A percentile compares a stretch with the other conserved stretches of the same genome.
Conservation (phyloP, 306 rosid genomes). For the Elaeagnus macrophylla region DNA sequence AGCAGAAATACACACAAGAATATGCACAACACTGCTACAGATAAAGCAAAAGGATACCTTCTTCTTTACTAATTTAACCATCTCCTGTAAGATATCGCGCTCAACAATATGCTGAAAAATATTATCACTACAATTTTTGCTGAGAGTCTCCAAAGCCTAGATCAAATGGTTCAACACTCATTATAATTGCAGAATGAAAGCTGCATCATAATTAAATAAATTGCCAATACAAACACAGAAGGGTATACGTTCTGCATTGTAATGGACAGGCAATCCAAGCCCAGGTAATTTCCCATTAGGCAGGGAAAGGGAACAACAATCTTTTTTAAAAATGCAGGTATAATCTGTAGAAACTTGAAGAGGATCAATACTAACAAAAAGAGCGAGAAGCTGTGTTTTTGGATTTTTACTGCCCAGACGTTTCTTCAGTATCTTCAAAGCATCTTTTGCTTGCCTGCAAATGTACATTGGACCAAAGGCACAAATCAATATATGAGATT, state of each 20-base stretch:
- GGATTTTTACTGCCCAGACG: conserved; percentile 70
- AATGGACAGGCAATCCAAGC: not conserved
- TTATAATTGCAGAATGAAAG: conserved; percentile 15
- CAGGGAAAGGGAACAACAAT: conserved; percentile 7
- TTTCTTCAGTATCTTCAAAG: conserved; percentile 85
- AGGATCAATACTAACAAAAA: conserved; percentile 59
- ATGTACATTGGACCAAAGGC: conserved; percentile 18
- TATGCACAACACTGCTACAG: conserved; percentile 6
- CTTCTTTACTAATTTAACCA: conserved; percentile 97
- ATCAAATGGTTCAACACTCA: conserved; percentile 17
- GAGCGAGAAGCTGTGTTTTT: conserved; percentile 79
- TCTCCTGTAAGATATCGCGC: conserved; percentile 82
- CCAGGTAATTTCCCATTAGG: not conserved
- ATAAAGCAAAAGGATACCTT: conserved; percentile 40
- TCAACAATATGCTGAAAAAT: conserved; percentile 78
- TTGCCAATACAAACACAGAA: not conserved
- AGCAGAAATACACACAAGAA: conserved; percentile 14
- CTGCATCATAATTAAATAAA: conserved; percentile 1
- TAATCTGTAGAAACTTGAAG: conserved; percentile 5
- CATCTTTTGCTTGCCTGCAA: conserved; percentile 95
- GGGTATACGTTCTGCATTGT: not conserved
- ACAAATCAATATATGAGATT: conserved; percentile 15
- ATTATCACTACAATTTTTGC: conserved; percentile 89
- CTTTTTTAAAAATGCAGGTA: not conserved
- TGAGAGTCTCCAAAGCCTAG: conserved; percentile 83